These are phyloP conservation scores for Diaporthe sp. DNA, from an alignment of 2,329 filamentous ascomycete species.

Conservation along the genomic window DNA sequence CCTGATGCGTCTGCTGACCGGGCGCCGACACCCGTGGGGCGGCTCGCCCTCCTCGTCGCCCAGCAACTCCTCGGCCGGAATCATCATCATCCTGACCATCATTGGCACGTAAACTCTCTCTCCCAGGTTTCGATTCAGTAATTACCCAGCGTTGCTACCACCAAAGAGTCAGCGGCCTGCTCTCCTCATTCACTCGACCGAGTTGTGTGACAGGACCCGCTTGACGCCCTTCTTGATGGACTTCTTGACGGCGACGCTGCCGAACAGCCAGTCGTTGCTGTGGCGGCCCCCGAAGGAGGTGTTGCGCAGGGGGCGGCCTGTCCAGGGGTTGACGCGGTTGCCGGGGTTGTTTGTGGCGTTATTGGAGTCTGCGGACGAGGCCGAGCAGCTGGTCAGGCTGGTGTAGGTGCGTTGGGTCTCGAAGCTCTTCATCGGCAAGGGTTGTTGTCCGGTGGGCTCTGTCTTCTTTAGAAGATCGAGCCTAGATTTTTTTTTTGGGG, in stretches of 20 bases:
- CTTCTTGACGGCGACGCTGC: slow-evolving; percentile 31
- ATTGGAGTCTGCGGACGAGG: neutral
- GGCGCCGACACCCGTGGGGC: neutral
- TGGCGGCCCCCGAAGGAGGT: slow-evolving; percentile 31
- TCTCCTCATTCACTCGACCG: neutral
- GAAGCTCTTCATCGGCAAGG: slow-evolving; percentile 27
- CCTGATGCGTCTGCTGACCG: neutral
- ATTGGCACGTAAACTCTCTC: neutral
- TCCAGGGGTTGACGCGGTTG: slow-evolving; percentile 10
- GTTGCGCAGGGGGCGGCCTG: slow-evolving; percentile 32
- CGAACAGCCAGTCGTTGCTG: slow-evolving; percentile 34
- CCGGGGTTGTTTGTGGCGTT: neutral
- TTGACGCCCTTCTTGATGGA: slow-evolving; percentile 29
- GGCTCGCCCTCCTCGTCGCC: slow-evolving; percentile 28
- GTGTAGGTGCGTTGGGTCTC: slow-evolving; percentile 18
- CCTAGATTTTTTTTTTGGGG: neutral
- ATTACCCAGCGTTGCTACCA: neutral
- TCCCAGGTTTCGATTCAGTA: too few relatives aligned
- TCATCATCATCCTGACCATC: neutral
- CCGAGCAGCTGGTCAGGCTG: slow-evolving; percentile 19
- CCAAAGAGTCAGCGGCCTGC: neutral
- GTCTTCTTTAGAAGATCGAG: slow-evolving; percentile 5
- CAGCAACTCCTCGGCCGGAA: neutral
- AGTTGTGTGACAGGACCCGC: slow-evolving; percentile 8
- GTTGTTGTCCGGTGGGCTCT: neutral